Evolutionary conservation across 441 rosid genomes (phyloP).

Genomic region (Gossypium davidsonii): DNA sequence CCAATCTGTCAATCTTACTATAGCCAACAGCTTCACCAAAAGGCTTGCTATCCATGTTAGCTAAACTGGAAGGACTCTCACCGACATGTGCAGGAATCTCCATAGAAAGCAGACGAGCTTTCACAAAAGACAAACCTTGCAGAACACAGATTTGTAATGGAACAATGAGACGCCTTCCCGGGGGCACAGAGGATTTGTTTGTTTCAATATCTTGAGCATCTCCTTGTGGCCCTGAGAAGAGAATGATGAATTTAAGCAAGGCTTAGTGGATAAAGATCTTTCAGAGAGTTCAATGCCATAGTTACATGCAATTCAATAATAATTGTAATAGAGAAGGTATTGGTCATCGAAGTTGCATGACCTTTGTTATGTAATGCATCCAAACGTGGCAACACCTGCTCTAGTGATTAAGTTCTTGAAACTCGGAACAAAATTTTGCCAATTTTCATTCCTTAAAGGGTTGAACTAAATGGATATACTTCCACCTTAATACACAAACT

Average conservation of each 20-base stretch:
- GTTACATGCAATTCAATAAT: neutral
- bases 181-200: slow-evolving; percentile 47
- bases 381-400: neutral
- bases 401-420: neutral
- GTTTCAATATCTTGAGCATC: slow-evolving; percentile 40
- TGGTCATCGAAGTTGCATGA: neutral
- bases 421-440: neutral
- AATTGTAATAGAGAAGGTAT: neutral
- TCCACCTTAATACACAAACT: neutral
- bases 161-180: slow-evolving; percentile 83
- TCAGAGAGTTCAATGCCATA: neutral
- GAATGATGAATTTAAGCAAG: slow-evolving; percentile 14
- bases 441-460: neutral
- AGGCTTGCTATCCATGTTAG: slow-evolving; percentile 21
- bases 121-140: slow-evolving; percentile 87
- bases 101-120: slow-evolving; percentile 93
- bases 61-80: slow-evolving; percentile 44
- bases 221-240: slow-evolving; percentile 53
- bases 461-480: too few species aligned
- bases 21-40: slow-evolving; percentile 37
- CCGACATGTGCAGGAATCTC: slow-evolving; percentile 92
- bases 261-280: neutral
- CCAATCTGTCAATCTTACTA: slow-evolving; percentile 60
- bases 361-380: neutral
- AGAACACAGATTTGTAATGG: slow-evolving; percentile 83